A percentile compares a stretch with the other conserved stretches of the same genome.
These are phyloP conservation scores for Saraca asoca DNA, from an alignment of 331 rosid genomes.

Conservation along the genomic window DNA sequence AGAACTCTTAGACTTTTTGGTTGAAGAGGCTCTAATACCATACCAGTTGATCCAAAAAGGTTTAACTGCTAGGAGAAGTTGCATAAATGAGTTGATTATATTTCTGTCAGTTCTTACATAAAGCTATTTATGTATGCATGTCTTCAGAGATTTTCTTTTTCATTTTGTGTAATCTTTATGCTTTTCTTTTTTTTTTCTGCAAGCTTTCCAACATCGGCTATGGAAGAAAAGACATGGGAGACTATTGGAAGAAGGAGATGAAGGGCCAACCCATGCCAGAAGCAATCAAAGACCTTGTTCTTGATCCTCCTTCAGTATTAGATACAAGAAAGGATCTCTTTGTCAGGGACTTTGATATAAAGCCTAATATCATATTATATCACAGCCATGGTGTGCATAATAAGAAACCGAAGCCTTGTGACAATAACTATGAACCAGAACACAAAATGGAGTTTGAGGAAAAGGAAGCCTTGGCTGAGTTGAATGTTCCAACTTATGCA, in stretches of 20 bases:
- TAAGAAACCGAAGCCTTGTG: conserved; percentile 2
- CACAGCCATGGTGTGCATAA: conserved; percentile 42
- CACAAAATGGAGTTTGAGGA: background rate
- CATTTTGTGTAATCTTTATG: no score
- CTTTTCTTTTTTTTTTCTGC: background rate
- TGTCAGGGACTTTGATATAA: conserved; percentile 53
- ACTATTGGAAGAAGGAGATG: conserved; percentile 74
- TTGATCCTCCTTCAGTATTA: conserved; percentile 30
- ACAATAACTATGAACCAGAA: conserved; percentile 31
- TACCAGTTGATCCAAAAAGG: no score
- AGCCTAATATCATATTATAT: conserved; percentile 58
- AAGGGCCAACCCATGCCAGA: conserved; percentile 72
- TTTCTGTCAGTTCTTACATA: no score
- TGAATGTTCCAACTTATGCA: background rate
- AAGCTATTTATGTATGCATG: no score
- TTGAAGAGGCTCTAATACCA: no score
- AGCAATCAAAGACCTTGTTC: conserved; percentile 52
- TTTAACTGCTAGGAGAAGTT: no score
- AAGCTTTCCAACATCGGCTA: conserved; percentile 46
- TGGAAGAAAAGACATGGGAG: conserved; percentile 63
- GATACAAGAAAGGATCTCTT: conserved; percentile 39
- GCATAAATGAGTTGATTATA: no score
- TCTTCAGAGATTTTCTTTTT: no score
- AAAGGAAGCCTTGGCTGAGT: conserved; percentile 32
- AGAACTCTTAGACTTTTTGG: no score